Conservation (phyloP, 768 basidiomycete species). For the Rhizopogon vulgaris region DNA sequence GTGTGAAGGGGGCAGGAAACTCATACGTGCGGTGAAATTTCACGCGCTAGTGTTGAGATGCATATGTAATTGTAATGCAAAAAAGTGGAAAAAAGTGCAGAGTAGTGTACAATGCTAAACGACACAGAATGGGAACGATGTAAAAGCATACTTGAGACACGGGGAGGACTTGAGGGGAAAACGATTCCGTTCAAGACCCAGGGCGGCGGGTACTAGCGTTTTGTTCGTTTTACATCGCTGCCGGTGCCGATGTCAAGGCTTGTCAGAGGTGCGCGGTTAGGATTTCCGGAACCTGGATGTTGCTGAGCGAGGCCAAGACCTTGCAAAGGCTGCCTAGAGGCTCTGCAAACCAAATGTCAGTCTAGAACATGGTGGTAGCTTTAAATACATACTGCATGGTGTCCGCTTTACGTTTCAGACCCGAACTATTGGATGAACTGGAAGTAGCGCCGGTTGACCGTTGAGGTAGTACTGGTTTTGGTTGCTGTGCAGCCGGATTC, state of each 20-base stretch:
- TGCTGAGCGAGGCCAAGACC: conserved; percentile 37
- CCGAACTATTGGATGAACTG: conserved; percentile 4
- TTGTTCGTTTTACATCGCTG: conserved; percentile 35
- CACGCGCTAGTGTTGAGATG: not conserved
- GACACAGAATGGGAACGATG: not conserved
- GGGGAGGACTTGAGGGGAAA: not conserved
- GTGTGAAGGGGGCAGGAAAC: no score
- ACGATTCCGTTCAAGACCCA: not conserved
- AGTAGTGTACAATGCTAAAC: not conserved
- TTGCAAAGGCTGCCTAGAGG: conserved; percentile 22
- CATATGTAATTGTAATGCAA: not conserved
- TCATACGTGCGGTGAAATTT: not conserved
- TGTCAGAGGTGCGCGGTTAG: conserved; percentile 22
- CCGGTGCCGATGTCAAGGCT: conserved; percentile 23
- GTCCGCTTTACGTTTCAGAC: conserved; percentile 30
- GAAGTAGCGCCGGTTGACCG: conserved; percentile 3
- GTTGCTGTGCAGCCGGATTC: conserved; percentile 8
- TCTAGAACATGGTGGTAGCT: not conserved
- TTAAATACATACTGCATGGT: conserved; percentile 24
- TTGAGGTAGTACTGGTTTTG: conserved; percentile 4
- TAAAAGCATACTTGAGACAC: not conserved
- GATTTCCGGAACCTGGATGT: conserved; percentile 10
- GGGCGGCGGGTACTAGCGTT: conserved; percentile 20
- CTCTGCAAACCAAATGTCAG: conserved; percentile 5
- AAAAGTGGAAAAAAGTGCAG: not conserved